A percentile compares a stretch with the other conserved stretches of the same genome.
Conservation (phyloP, 106 monocot species). For the Chionographis japonica region DNA sequence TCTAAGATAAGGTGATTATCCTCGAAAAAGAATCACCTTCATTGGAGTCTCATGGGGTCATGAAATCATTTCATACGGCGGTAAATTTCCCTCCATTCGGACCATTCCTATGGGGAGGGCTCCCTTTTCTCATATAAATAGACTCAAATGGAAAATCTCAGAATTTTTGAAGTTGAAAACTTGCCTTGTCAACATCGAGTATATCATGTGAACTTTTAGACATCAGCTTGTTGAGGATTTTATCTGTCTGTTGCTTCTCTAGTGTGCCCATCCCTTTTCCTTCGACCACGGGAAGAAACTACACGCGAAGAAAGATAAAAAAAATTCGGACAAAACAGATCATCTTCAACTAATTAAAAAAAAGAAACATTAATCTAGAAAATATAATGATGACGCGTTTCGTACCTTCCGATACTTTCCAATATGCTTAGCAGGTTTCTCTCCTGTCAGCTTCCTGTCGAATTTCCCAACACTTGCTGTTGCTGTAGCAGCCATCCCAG, state of each 20-base stretch:
- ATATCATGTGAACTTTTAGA: constrained; percentile 63
- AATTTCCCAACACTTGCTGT: constrained; percentile 94
- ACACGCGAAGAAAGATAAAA: not conserved
- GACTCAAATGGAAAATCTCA: not conserved
- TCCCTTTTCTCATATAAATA: not conserved
- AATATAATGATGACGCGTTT: not conserved
- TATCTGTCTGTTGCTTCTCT: constrained; percentile 86
- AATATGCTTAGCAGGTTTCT: constrained; percentile 80
- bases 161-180: not conserved
- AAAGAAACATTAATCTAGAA: not conserved
- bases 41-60: no score
- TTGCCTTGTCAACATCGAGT: constrained; percentile 88
- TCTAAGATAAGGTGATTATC: no score
- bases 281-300: constrained; percentile 93
- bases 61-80: no score
- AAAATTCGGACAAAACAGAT: not conserved
- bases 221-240: constrained; percentile 74
- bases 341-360: not conserved
- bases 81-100: no score
- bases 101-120: no score
- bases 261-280: constrained; percentile 80
- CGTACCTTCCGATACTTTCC: constrained; percentile 86
- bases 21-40: no score
- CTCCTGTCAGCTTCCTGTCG: constrained; percentile 90
- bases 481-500: constrained; percentile 77